A percentile compares a stretch with the other conserved stretches of the same genome.
These are phyloP conservation scores for Ophiocordyceps camponoti-leonardi DNA, from an alignment of 2,329 filamentous ascomycete species.

Conservation along the genomic window DNA sequence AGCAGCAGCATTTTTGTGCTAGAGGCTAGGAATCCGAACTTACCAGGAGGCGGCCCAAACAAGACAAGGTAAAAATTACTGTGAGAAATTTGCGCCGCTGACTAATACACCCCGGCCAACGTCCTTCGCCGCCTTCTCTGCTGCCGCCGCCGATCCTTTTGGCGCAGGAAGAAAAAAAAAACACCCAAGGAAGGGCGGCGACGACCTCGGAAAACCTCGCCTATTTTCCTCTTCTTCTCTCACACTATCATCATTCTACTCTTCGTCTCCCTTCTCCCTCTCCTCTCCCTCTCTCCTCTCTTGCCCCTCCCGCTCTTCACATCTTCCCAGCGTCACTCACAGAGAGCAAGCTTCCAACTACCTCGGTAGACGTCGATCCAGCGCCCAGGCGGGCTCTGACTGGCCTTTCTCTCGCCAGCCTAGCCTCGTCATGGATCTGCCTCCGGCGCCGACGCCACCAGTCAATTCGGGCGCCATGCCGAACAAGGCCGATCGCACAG, in stretches of 20 bases:
- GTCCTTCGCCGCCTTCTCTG: not conserved
- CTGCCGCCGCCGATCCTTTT: not conserved
- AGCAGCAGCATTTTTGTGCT: too few relatives aligned
- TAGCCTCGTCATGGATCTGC: slow-evolving; percentile 21
- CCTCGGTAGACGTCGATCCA: not conserved
- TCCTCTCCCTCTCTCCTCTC: not conserved
- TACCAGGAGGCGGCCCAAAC: too few relatives aligned
- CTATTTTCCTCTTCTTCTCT: not conserved
- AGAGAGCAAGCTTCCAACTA: not conserved
- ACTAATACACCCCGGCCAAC: not conserved
- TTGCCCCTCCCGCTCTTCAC: not conserved
- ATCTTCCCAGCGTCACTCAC: not conserved
- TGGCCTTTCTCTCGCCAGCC: not conserved
- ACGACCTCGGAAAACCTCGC: not conserved
- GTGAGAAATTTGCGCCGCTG: not conserved
- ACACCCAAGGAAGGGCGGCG: not conserved
- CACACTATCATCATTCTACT: not conserved
- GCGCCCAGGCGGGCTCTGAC: not conserved
- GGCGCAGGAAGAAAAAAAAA: not conserved
- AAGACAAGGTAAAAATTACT: not conserved
- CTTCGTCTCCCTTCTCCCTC: not conserved
- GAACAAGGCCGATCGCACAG: slow-evolving; percentile 28
- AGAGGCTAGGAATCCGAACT: not conserved
- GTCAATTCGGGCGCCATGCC: slow-evolving; percentile 20
- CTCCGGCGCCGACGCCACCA: slow-evolving; percentile 32